Evolutionary conservation across 2,329 filamentous ascomycete genomes (phyloP).

Genomic region (Hypoxylon sp.): DNA sequence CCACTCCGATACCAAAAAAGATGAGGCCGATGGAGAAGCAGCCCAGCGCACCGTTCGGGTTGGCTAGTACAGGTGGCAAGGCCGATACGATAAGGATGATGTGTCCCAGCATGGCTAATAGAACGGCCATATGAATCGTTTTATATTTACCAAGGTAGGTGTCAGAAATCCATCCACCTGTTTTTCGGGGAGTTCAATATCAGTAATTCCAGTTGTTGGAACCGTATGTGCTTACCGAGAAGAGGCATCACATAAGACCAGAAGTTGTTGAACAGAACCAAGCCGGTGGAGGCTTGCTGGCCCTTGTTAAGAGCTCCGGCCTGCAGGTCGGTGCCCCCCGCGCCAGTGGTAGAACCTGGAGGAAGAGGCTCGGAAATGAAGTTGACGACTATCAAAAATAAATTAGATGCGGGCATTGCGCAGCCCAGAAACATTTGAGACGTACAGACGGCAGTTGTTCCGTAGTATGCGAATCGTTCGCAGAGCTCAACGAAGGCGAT

Average conservation of each 20-base stretch:
- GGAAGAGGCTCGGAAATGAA: conserved; percentile 72
- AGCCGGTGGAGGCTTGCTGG: conserved; percentile 62
- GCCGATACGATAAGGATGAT: conserved; percentile 69
- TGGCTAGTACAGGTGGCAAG: conserved; percentile 66
- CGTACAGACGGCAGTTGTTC: conserved; percentile 69
- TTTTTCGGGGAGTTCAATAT: neutral
- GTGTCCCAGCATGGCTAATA: conserved; percentile 68
- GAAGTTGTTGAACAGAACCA: conserved; percentile 50
- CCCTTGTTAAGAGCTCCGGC: conserved; percentile 62
- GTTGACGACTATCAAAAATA: conserved; percentile 62
- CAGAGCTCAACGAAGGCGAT: conserved; percentile 73
- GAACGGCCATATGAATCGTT: conserved; percentile 70
- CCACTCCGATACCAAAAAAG: conserved; percentile 72
- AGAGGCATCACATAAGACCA: conserved; percentile 51
- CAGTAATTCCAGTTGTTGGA: neutral
- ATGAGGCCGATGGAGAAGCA: conserved; percentile 69
- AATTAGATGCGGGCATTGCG: conserved; percentile 28
- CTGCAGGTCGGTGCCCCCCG: conserved; percentile 54
- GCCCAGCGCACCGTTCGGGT: conserved; percentile 63
- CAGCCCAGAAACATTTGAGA: conserved; percentile 26
- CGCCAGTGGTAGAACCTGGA: conserved; percentile 65
- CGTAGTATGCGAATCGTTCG: conserved; percentile 74
- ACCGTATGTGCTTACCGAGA: conserved; percentile 38
- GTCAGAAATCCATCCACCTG: conserved; percentile 65
- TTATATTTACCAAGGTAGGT: conserved; percentile 72